These are phyloP conservation scores for Monosporascus sp. DNA, from an alignment of 2,329 filamentous ascomycete species.

Conservation along the genomic window DNA sequence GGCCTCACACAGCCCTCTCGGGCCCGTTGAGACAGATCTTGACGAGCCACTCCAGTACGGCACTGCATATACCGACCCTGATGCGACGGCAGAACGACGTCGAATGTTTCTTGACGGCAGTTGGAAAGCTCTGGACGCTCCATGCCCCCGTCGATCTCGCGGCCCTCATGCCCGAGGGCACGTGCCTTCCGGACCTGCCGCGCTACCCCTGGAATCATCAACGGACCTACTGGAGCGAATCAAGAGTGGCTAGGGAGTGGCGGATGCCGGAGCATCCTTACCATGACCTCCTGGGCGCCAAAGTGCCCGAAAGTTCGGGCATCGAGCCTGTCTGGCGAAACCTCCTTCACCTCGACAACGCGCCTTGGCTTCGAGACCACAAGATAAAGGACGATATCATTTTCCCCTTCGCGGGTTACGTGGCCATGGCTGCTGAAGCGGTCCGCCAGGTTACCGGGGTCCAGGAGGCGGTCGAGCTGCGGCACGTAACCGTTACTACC, in stretches of 20 bases:
- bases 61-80: not conserved
- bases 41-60: no score
- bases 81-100: not conserved
- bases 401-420: not conserved
- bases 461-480: no score
- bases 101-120: not conserved
- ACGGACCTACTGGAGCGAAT: not conserved
- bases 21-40: no score
- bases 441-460: no score
- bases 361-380: not conserved
- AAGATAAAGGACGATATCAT: not conserved
- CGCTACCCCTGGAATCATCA: not conserved
- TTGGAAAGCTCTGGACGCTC: not conserved
- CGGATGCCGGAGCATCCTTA: no score
- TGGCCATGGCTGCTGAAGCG: not conserved
- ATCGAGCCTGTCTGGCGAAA: no score
- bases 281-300: no score
- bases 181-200: not conserved
- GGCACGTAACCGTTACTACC: no score
- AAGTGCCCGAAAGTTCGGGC: no score
- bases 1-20: no score
- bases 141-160: not conserved
- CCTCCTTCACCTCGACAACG: not conserved
- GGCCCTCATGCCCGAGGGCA: not conserved
- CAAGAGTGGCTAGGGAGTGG: no score